Evolutionary conservation across 164 flowering plant species (phyloP).

Genomic region (Protea cynaroides): DNA sequence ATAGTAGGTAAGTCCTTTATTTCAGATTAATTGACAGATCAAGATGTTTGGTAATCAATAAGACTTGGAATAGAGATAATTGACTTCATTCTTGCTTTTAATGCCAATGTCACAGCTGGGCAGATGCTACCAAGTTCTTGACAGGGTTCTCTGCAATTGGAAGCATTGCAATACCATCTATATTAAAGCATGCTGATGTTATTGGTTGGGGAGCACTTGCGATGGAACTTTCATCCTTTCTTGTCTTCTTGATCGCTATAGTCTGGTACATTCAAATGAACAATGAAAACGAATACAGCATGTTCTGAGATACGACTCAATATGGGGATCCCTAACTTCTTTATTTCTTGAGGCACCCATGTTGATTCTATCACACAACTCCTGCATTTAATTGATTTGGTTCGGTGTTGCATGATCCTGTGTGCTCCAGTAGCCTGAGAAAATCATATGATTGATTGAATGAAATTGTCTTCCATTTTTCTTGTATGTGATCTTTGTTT

Average conservation of each 20-base stretch:
- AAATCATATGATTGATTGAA: background rate
- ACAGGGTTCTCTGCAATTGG: constrained; percentile 85
- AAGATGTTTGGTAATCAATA: background rate
- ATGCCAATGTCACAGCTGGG: constrained; percentile 53
- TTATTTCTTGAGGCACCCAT: background rate
- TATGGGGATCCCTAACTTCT: background rate
- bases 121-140: constrained; percentile 73
- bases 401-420: background rate
- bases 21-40: background rate
- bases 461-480: too few species aligned
- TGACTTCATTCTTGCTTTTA: constrained; percentile 5
- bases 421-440: too few species aligned
- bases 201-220: constrained; percentile 88
- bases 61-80: background rate
- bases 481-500: too few species aligned
- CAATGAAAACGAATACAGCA: constrained; percentile 42
- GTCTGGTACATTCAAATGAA: constrained; percentile 43
- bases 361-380: background rate
- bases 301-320: constrained; percentile 28
- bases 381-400: background rate
- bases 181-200: constrained; percentile 88
- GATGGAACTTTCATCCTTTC: constrained; percentile 80
- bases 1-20: constrained; percentile 38
- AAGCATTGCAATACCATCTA: constrained; percentile 87
- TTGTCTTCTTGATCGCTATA: constrained; percentile 53